Evolutionary conservation across 179 eudicot genomes (phyloP), one percentile per base, ranked within the genome.

Genomic region (Sideroxylon spinosum): DNA sequence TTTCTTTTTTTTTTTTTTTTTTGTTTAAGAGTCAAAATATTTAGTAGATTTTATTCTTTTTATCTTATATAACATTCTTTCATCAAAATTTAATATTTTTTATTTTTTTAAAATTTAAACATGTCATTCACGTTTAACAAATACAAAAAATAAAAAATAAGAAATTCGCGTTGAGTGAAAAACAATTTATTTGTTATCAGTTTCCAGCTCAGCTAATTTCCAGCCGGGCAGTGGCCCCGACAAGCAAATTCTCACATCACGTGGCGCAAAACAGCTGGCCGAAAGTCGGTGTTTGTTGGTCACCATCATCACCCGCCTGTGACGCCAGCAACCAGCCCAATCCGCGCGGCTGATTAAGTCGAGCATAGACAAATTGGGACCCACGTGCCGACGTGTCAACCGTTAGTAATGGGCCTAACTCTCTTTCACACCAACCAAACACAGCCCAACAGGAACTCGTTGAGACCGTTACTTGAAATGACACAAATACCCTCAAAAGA

Each of bases 311-410:
- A 69, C 52, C 49, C 70, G 70, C 37, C 32, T 17, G 32, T 53
- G 76, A 71, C 78, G 68, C 68, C 20, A 61, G 55, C 16, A 6
- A 75, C 68, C 17, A 75, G 62, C 59, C 46, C 7, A 44, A 75
- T 61, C 70, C 6, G 70, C 70, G 69, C 37, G 59, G 62, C 37
- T 23, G 26, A 62, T 14, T 48, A 9, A 49, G 32, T 46, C 46
- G 37, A 53, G 75, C 13, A 26, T 22, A 23, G 37, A 32, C 19
- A 17, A 28, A 26, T 0, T 57, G 70, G 75, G 64, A 11, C 79
- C 76, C 78, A 65, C 71, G 0, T 20, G 78, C 49, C 37, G 37
- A 75, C 79, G 71, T 75, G 75, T 46, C 2, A 4, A 68, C 70
- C 75, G 76, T 61, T 75, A 29, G 8, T 20, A 23, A 23, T 5